Percentiles rank a stretch among this genome's conserved stretches.
Conservation (phyloP, 768 basidiomycete species). For the Brasilioporus rufonigricans region DNA sequence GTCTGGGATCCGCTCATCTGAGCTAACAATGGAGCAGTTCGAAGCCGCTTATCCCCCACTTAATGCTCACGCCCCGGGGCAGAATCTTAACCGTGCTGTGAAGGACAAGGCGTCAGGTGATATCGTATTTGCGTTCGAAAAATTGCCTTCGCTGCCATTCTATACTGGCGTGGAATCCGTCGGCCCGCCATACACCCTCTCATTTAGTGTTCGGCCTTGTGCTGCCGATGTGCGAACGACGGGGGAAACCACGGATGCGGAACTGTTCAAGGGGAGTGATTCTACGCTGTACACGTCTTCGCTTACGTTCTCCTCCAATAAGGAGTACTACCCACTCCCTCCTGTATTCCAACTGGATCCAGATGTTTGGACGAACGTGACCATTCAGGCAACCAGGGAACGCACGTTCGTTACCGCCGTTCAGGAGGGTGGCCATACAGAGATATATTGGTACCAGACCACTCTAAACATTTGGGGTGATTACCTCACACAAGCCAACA, state of each 20-base stretch:
- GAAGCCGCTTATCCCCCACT: slow-evolving; percentile 34
- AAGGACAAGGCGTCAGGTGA: slow-evolving; percentile 22
- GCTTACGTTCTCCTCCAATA: slow-evolving; percentile 39
- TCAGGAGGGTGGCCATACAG: slow-evolving; percentile 11
- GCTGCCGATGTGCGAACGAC: slow-evolving; percentile 11
- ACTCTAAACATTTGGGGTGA: slow-evolving; percentile 40
- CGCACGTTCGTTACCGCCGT: slow-evolving; percentile 34
- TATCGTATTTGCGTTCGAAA: slow-evolving; percentile 30
- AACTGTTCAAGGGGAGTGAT: slow-evolving; percentile 37
- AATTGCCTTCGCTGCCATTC: slow-evolving; percentile 19
- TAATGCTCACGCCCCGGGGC: slow-evolving; percentile 40
- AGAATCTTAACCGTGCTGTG: slow-evolving; percentile 44
- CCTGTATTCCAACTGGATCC: slow-evolving; percentile 27
- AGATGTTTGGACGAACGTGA: slow-evolving; percentile 33
- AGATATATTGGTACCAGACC: slow-evolving; percentile 35
- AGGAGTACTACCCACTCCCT: slow-evolving; percentile 36
- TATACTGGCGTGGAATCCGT: slow-evolving; percentile 36
- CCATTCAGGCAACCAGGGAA: slow-evolving; percentile 37
- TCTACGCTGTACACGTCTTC: slow-evolving; percentile 36
- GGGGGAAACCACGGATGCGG: slow-evolving; percentile 13
- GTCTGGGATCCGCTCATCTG: slow-evolving; percentile 33
- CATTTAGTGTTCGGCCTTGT: slow-evolving; percentile 37
- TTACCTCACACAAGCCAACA: slow-evolving; percentile 37
- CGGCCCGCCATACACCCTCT: slow-evolving; percentile 43
- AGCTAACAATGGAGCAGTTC: slow-evolving; percentile 37